These are phyloP conservation scores for Phlegmacium glaucopus DNA, from an alignment of 768 basidiomycete genomes.

Conservation along the genomic window DNA sequence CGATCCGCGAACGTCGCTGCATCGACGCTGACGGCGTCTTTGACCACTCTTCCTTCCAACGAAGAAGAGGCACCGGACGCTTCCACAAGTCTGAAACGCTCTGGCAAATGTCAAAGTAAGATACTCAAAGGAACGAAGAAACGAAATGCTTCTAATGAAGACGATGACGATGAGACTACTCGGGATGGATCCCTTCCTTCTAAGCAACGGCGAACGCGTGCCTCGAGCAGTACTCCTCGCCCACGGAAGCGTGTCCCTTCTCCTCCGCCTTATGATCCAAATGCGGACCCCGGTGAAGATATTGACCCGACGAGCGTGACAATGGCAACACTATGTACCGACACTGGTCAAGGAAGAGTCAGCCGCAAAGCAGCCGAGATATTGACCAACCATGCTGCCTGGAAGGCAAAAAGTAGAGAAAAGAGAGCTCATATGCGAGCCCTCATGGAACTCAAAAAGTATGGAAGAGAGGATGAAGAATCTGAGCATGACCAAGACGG, in stretches of 20 bases:
- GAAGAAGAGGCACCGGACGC: background rate
- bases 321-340: conserved; percentile 76
- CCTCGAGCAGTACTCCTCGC: conserved; percentile 26
- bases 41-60: background rate
- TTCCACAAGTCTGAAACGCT: background rate
- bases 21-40: background rate
- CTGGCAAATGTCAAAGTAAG: conserved; percentile 4
- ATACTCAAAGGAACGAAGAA: conserved; percentile 10
- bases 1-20: background rate
- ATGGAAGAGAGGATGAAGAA: conserved; percentile 55
- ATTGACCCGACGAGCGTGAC: conserved; percentile 82
- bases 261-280: conserved; percentile 52
- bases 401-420: conserved; percentile 69
- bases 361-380: conserved; percentile 77
- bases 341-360: conserved; percentile 75
- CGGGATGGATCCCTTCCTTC: conserved; percentile 7
- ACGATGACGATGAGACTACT: conserved; percentile 10
- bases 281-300: conserved; percentile 68
- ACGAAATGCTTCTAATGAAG: conserved; percentile 7
- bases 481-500: conserved; percentile 24
- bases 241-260: conserved; percentile 45
- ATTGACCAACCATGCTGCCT: conserved; percentile 62
- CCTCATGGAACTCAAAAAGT: conserved; percentile 72
- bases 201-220: conserved; percentile 10
- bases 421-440: conserved; percentile 61